Conservation (phyloP, 108 stramenopile genomes). For the Skeletonema grethae region DNA sequence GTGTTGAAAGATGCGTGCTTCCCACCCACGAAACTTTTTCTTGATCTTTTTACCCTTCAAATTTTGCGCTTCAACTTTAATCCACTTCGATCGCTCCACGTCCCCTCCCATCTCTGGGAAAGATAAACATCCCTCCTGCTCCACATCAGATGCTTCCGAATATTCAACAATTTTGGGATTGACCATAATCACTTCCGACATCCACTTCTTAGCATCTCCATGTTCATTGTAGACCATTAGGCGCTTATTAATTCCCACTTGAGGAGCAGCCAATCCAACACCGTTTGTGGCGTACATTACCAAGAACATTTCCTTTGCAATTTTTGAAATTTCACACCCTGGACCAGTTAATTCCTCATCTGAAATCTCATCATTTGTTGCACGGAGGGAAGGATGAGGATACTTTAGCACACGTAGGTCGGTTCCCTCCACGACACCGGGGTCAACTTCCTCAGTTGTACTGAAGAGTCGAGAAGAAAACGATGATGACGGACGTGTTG, state of each 20-base stretch:
- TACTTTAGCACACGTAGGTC: constrained; percentile 89
- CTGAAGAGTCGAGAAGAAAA: constrained; percentile 25
- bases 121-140: constrained; percentile 89
- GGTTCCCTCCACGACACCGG: constrained; percentile 82
- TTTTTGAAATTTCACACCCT: constrained; percentile 63
- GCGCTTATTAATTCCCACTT: constrained; percentile 90
- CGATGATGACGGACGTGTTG: constrained; percentile 3
- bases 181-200: constrained; percentile 80
- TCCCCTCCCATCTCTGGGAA: constrained; percentile 93
- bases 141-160: constrained; percentile 63
- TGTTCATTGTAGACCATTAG: constrained; percentile 94
- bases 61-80: constrained; percentile 90
- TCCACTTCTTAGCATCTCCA: constrained; percentile 82
- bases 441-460: constrained; percentile 73
- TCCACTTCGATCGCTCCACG: constrained; percentile 81
- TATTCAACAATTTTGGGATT: constrained; percentile 87
- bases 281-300: constrained; percentile 96
- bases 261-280: constrained; percentile 91
- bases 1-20: constrained; percentile 94
- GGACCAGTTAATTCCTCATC: constrained; percentile 58
- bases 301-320: constrained; percentile 93
- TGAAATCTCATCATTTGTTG: constrained; percentile 71
- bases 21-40: constrained; percentile 84
- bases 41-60: constrained; percentile 84
- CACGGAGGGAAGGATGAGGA: constrained; percentile 89